Conservation (phyloP, 768 basidiomycete genomes). For the Lyophyllum shimeji region DNA sequence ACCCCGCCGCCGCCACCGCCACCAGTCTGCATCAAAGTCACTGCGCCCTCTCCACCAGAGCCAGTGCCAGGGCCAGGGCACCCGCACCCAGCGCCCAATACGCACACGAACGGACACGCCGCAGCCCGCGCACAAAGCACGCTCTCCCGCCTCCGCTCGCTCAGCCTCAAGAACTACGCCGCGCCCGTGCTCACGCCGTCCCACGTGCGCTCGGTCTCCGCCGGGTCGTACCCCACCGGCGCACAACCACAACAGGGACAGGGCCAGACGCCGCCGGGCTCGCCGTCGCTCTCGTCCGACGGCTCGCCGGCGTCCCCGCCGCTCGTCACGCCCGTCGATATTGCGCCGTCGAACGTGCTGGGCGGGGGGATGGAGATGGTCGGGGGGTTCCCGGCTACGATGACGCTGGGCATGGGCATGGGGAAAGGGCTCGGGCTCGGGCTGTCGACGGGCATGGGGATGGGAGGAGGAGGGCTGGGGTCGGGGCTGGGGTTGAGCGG, state of each 20-base stretch:
- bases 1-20: constrained; percentile 6
- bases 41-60: constrained; percentile 7
- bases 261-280: neutral
- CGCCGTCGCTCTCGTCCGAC: neutral
- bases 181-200: constrained; percentile 29
- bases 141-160: constrained; percentile 31
- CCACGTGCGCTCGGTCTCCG: neutral
- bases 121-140: constrained; percentile 33
- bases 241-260: neutral
- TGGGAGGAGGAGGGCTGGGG: constrained; percentile 7
- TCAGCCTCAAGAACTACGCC: constrained; percentile 52
- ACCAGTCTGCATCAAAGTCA: neutral
- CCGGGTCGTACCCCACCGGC: neutral
- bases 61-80: neutral
- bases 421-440: constrained; percentile 5
- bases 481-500: neutral
- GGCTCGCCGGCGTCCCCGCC: neutral
- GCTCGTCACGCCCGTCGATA: constrained; percentile 12
- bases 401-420: neutral
- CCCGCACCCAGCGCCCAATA: neutral
- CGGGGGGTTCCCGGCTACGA: constrained; percentile 12
- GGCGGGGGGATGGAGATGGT: constrained; percentile 4
- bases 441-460: constrained; percentile 1
- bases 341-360: neutral
- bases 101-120: constrained; percentile 2